Evolutionary conservation across 768 basidiomycete species (phyloP), one percentile per base, ranked within the genome.

Genomic region (Antrodiella citrinella): DNA sequence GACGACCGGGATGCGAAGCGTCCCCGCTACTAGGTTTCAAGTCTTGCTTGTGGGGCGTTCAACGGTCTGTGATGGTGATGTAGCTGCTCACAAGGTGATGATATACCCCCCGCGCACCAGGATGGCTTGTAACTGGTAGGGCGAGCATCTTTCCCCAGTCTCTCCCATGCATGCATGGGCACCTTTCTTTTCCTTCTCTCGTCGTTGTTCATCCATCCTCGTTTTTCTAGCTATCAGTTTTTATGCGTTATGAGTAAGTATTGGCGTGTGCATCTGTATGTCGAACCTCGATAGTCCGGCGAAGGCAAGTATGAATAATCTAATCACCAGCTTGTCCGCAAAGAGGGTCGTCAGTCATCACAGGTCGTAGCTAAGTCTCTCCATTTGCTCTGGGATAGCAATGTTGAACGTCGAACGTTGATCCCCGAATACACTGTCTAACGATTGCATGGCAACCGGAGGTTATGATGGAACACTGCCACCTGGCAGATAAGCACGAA

Each of bases 1-100:
- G 88, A 91, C 62, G 88, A 91, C 66, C 78, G 88, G 57, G 88
- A 90, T 57, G 60, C 74, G 26, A 91, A 91, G 69, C 84, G 89
- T 62, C 82, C 84, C 61, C 79, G 89, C 62, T 89, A 86, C 68
- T 91, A 62, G 61, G 30, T 23, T 40, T 35, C 30, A 35, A 35
- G 48, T 30, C 48, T 24, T 49, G 43, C 23, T 41, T 13, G 26
- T 15, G n/a, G 11, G 5, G 22, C 9, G 18, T 38, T 5, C 25
- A 22, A 5, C 21, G 49, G 19, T 43, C 12, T 12, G 44, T 21
- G 30, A 35, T 35, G n/a, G n/a, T 35, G 30, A 15, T 35, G 15
- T 15, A 35, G 30, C n/a, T 35, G 15, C 30, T 26, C 30, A 22
- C n/a, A 48, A 24, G 51, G 22, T 26, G 40, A 48, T 30, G 26